Evolutionary conservation across 352 stramenopile genomes (phyloP).

Genomic region (Pythium aristosporum): DNA sequence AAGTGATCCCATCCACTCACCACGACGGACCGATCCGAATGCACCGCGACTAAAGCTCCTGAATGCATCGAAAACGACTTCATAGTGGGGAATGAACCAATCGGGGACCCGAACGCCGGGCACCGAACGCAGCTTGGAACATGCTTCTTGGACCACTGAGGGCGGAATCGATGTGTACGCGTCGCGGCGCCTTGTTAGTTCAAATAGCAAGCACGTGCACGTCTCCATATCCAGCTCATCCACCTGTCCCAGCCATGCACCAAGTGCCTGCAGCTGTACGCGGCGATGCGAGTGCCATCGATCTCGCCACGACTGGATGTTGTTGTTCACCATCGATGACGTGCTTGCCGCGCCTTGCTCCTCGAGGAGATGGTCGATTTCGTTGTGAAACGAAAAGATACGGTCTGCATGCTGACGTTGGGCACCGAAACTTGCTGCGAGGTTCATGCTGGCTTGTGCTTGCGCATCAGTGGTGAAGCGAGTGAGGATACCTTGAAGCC

Average conservation of each 20-base stretch:
- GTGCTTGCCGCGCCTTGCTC: background rate
- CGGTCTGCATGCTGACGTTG: background rate
- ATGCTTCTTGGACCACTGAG: background rate
- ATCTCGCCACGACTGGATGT: conserved; percentile 3
- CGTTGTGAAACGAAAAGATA: conserved; percentile 14
- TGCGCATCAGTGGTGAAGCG: background rate
- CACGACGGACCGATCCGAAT: conserved; percentile 33
- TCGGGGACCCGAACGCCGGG: conserved; percentile 2
- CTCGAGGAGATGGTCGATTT: background rate
- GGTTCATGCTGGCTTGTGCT: background rate
- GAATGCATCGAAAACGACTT: conserved; percentile 4
- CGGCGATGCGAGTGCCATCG: background rate
- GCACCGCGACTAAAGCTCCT: conserved; percentile 25
- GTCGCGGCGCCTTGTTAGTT: conserved; percentile 2
- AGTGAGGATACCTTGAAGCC: background rate
- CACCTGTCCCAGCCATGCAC: background rate
- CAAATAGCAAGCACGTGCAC: conserved; percentile 12
- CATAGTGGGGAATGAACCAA: conserved; percentile 24
- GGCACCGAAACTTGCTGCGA: background rate
- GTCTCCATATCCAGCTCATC: background rate
- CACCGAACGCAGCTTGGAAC: background rate
- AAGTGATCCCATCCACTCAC: conserved; percentile 29
- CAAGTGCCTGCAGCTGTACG: background rate
- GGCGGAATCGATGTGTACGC: conserved; percentile 1
- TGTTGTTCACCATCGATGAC: background rate